phyloP scores from a whole-genome alignment of 1,139 yeast species.

The Kazachstania sp. region DNA sequence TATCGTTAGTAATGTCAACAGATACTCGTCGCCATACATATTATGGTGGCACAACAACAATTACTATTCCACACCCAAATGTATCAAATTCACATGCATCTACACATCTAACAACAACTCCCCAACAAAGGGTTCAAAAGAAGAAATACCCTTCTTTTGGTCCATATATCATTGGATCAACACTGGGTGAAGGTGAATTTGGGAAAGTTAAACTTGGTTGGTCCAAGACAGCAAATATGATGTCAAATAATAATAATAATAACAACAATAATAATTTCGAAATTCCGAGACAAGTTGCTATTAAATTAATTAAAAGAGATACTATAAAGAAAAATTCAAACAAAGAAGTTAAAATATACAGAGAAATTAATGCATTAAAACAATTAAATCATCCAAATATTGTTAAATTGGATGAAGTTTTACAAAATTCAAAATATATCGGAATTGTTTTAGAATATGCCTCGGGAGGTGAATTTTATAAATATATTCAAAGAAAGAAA shows the following conservation, averaged over 20 bases:
- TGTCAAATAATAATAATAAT: constrained; percentile 4
- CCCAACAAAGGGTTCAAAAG: constrained; percentile 1
- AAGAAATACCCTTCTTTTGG: constrained; percentile 57
- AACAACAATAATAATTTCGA: constrained; percentile 4
- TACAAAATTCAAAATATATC: constrained; percentile 88
- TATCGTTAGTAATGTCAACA: background rate
- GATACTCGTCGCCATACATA: constrained; percentile 5
- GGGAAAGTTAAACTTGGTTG: constrained; percentile 96
- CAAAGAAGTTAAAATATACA: constrained; percentile 77
- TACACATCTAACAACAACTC: background rate
- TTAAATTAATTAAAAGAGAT: constrained; percentile 81
- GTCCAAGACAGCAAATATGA: constrained; percentile 35
- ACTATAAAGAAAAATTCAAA: constrained; percentile 74
- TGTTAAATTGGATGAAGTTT: constrained; percentile 82
- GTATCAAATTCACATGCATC: background rate
- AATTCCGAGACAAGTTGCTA: constrained; percentile 79
- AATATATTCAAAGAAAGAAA: constrained; percentile 79
- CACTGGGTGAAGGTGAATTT: constrained; percentile 95
- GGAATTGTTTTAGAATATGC: constrained; percentile 96
- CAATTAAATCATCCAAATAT: constrained; percentile 87
- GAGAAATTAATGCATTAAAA: constrained; percentile 87
- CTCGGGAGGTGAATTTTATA: constrained; percentile 94
- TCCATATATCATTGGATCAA: constrained; percentile 77
- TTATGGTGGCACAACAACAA: constrained; percentile 17
- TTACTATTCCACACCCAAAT: constrained; percentile 5